phyloP scores from a whole-genome alignment of 768 basidiomycete species.

The Russula virescens region DNA sequence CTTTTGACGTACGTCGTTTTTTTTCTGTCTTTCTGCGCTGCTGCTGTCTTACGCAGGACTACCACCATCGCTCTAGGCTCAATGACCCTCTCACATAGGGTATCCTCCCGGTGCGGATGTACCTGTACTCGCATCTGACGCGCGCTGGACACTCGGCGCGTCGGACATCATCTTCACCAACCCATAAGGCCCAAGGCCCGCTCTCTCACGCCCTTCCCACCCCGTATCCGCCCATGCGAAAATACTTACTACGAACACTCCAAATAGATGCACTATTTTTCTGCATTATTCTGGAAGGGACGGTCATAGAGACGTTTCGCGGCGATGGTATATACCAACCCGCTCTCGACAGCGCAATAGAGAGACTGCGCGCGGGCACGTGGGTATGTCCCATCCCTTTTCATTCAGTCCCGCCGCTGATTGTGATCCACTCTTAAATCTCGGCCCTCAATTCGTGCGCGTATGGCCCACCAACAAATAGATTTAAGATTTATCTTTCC shows the following conservation, averaged over 20 bases:
- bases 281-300: conserved; percentile 81
- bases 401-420: conserved; percentile 9
- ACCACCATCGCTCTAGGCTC: conserved; percentile 39
- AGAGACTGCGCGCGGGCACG: conserved; percentile 70
- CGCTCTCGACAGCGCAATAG: conserved; percentile 78
- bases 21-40: background rate
- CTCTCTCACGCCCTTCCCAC: conserved; percentile 10
- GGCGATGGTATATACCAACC: conserved; percentile 87
- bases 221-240: no score
- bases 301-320: conserved; percentile 87
- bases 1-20: conserved; percentile 70
- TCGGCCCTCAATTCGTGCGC: no score
- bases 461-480: conserved; percentile 28
- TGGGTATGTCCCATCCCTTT: conserved; percentile 55
- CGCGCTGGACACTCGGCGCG: conserved; percentile 86
- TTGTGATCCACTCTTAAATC: no score
- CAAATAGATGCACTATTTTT: conserved; percentile 50
- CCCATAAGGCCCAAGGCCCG: conserved; percentile 53
- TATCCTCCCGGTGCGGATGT: conserved; percentile 60
- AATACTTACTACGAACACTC: no score
- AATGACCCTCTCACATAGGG: conserved; percentile 91
- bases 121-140: conserved; percentile 50
- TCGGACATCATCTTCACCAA: conserved; percentile 95
- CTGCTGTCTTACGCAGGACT: no score
- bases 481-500: conserved; percentile 94